phyloP scores from a whole-genome alignment of 257 asterid species.

The Anisodus tanguticus region DNA sequence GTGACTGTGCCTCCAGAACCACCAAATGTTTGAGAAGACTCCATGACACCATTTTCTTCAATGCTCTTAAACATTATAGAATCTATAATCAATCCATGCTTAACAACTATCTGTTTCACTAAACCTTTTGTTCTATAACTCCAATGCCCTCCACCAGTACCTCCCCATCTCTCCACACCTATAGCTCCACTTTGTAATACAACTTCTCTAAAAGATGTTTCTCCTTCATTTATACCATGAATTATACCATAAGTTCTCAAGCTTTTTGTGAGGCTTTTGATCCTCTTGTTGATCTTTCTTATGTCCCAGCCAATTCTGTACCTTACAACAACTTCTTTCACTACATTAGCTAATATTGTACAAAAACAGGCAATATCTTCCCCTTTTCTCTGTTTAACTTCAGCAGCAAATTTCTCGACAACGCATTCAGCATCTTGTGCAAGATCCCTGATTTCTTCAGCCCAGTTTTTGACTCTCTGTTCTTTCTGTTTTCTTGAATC shows the following conservation, averaged over 20 bases:
- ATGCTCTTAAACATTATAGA: conserved; percentile 4
- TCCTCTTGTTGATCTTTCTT: neutral
- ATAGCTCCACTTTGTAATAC: neutral
- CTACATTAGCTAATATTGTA: neutral
- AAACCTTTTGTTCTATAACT: neutral
- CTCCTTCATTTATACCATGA: neutral
- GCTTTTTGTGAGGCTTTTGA: neutral
- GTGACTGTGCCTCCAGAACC: neutral
- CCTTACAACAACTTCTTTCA: neutral
- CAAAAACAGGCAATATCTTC: neutral
- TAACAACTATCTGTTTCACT: neutral
- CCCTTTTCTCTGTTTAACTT: neutral
- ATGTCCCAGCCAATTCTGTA: neutral
- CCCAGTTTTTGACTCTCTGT: neutral
- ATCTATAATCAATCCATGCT: neutral
- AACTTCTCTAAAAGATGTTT: neutral
- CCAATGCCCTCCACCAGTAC: neutral
- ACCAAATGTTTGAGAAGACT: neutral
- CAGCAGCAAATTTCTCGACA: conserved; percentile 11
- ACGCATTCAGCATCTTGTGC: conserved; percentile 22
- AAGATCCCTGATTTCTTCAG: conserved; percentile 1
- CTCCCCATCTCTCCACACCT: conserved; percentile 13
- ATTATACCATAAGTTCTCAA: conserved; percentile 4
- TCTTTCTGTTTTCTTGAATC: neutral
- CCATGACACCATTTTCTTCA: neutral